phyloP scores from a whole-genome alignment of 2,329 filamentous ascomycete species.

The Colletotrichum cuscutae region DNA sequence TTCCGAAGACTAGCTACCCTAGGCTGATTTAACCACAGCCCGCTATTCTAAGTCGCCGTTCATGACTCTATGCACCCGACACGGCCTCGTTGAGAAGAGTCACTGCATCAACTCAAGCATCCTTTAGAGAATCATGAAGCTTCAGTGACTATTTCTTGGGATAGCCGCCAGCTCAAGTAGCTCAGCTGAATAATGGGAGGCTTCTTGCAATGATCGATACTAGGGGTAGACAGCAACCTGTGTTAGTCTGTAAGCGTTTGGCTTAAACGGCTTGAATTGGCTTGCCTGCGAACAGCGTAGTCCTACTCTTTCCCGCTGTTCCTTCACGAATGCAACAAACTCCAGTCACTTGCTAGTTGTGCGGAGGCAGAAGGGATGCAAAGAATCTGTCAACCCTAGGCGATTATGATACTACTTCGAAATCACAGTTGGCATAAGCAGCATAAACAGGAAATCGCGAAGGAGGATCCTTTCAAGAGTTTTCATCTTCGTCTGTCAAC shows the following conservation, averaged over 20 bases:
- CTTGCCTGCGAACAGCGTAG: neutral
- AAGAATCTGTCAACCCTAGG: neutral
- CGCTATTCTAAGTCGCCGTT: constrained; percentile 1
- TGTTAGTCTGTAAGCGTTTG: neutral
- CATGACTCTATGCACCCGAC: constrained; percentile 16
- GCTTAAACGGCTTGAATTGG: neutral
- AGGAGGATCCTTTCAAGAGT: neutral
- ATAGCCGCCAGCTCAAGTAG: neutral
- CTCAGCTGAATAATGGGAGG: neutral
- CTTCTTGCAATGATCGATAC: neutral
- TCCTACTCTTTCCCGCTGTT: neutral
- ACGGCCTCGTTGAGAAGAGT: neutral
- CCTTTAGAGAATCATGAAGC: neutral
- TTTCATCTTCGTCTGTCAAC: constrained; percentile 5
- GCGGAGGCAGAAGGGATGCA: neutral
- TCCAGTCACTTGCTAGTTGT: neutral
- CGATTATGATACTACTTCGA: neutral
- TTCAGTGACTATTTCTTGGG: neutral
- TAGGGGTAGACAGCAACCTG: neutral
- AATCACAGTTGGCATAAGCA: constrained; percentile 3
- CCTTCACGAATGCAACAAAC: neutral
- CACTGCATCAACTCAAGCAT: neutral
- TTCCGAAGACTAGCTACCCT: constrained; percentile 14
- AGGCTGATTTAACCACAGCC: constrained; percentile 9
- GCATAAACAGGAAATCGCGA: neutral